phyloP scores from a whole-genome alignment of 805 yeast species.

The Ogataea corticis region DNA sequence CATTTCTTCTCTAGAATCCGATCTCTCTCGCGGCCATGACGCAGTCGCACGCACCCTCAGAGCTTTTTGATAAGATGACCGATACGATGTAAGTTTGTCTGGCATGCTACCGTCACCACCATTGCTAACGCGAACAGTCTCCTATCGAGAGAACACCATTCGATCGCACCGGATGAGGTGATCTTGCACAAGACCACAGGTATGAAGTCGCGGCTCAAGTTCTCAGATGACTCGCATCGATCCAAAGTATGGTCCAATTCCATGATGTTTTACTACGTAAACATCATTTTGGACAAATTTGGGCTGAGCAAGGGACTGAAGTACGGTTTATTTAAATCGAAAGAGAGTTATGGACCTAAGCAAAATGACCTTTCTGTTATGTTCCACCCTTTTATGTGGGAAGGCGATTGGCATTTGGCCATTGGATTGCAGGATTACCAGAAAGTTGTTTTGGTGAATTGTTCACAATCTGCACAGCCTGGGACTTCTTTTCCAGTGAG shows the following conservation, averaged over 20 bases:
- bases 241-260: conserved; percentile 29
- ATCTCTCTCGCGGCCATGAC: too few relatives aligned
- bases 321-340: conserved; percentile 26
- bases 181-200: conserved; percentile 27
- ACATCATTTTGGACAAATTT: conserved; percentile 30
- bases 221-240: conserved; percentile 32
- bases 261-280: conserved; percentile 32
- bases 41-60: too few relatives aligned
- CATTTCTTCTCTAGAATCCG: too few relatives aligned
- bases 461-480: conserved; percentile 17
- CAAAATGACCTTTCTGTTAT: conserved; percentile 19
- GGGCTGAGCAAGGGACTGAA: conserved; percentile 8
- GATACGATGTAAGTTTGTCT: conserved; percentile 23
- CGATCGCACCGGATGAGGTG: conserved; percentile 28
- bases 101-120: neutral
- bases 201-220: conserved; percentile 26
- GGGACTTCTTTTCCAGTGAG: conserved; percentile 23
- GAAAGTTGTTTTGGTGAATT: conserved; percentile 30
- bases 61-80: conserved; percentile 14
- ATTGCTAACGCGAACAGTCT: conserved; percentile 12
- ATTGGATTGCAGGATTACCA: conserved; percentile 28
- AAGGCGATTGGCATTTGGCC: conserved; percentile 36
- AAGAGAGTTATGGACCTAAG: conserved; percentile 31
- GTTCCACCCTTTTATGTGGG: conserved; percentile 35
- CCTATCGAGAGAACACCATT: conserved; percentile 25